Evolutionary conservation across 202 grass and related monocot genomes (phyloP).

Genomic region (Zizania palustris): DNA sequence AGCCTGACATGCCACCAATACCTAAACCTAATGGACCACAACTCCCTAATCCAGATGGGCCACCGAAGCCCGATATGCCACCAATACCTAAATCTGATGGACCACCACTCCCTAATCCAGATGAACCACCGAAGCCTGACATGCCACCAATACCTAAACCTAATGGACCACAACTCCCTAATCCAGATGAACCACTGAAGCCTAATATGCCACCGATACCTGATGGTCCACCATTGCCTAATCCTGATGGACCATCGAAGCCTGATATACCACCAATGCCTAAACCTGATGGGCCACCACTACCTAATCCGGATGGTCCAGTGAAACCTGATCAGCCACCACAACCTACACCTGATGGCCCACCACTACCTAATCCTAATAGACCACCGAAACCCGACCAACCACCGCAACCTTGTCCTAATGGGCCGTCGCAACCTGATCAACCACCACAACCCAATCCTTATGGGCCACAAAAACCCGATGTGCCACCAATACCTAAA

Average conservation of each 20-base stretch:
- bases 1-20: too few relatives aligned
- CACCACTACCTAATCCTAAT: too few relatives aligned
- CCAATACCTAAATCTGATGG: neutral
- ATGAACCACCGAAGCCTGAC: neutral
- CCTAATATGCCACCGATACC: neutral
- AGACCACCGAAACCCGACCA: too few relatives aligned
- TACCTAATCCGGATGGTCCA: too few relatives aligned
- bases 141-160: neutral
- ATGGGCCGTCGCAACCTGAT: neutral
- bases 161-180: neutral
- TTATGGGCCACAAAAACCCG: neutral
- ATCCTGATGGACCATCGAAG: too few relatives aligned
- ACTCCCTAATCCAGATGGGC: neutral
- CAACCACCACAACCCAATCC: neutral
- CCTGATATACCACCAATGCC: too few relatives aligned
- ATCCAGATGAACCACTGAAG: neutral
- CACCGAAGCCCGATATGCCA: neutral
- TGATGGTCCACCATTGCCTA: too few relatives aligned
- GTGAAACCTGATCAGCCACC: too few relatives aligned
- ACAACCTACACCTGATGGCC: too few relatives aligned
- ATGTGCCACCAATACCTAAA: neutral
- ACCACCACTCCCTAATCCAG: neutral
- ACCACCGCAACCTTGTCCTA: too few relatives aligned
- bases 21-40: too few relatives aligned
- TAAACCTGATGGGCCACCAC: neutral